Evolutionary conservation across 768 basidiomycete species (phyloP).

Genomic region (Suillus brevipes): DNA sequence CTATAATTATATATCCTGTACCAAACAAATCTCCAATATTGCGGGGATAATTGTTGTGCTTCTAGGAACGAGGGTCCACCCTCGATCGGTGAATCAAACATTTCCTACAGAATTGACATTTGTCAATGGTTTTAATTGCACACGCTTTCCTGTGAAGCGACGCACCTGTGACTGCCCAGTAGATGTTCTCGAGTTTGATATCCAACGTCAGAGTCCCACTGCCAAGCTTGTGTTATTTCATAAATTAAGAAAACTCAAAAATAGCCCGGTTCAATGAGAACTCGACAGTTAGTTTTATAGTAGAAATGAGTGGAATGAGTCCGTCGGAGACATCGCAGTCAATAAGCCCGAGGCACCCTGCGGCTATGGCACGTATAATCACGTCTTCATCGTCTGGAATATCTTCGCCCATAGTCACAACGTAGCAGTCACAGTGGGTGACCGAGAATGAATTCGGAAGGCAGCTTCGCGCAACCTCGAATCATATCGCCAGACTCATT

Average conservation of each 20-base stretch:
- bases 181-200: constrained; percentile 85
- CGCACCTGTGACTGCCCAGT: constrained; percentile 88
- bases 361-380: constrained; percentile 37
- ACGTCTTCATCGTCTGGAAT: constrained; percentile 69
- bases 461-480: neutral
- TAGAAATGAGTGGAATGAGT: constrained; percentile 91
- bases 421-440: constrained; percentile 69
- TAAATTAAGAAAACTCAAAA: constrained; percentile 92
- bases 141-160: constrained; percentile 13
- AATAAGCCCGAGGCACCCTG: constrained; percentile 1
- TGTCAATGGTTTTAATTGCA: constrained; percentile 1
- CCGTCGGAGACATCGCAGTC: constrained; percentile 67
- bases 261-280: constrained; percentile 86
- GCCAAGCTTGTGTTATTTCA: constrained; percentile 86
- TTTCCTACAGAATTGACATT: constrained; percentile 57
- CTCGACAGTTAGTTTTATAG: constrained; percentile 93
- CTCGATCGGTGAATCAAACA: constrained; percentile 73
- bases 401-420: constrained; percentile 78
- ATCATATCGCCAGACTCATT: neutral
- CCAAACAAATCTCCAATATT: constrained; percentile 71
- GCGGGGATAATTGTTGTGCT: constrained; percentile 91
- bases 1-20: constrained; percentile 39
- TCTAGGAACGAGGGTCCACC: constrained; percentile 94
- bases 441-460: neutral
- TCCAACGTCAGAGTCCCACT: constrained; percentile 80